Evolutionary conservation across 2,329 filamentous ascomycete genomes (phyloP), one percentile per base, ranked within the genome.

Genomic region (Fusarium napiforme): DNA sequence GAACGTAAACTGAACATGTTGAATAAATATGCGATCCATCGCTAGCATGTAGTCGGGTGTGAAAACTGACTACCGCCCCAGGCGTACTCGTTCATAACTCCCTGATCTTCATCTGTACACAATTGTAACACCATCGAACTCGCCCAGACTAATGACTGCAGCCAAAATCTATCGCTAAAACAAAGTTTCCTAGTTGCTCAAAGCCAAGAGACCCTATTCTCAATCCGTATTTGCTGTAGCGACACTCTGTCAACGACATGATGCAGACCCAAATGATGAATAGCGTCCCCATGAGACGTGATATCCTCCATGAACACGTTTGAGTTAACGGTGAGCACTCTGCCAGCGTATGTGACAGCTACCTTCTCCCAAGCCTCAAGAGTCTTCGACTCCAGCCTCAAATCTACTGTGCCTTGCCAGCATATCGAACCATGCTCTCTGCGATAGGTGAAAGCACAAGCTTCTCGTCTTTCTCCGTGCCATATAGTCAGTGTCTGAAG

Each of bases 241-340:
- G 67, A 73, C 0, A 68, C 12, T 3, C 28, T 5, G 15, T 75
- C 67, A 9, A 75, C 28, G 1, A 74, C 73, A 26, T 32, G 57
- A 2, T 37, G n/a, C 28, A 75, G 14, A 40, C 49, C 60, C 39
- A 75, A 26, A 49, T 57, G 40, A 16, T 49, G 18, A 34, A 75
- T 62, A 1, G 73, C 73, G 10, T 75, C 70, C 16, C 73, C 67
- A 23, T 74, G 67, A 56, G 70, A 75, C 2, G 19, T 8, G 34
- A 74, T 64, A 1, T 52, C 28, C 15, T 60, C 34, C 8, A 32
- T 21, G 5, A 42, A 23, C 18, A 64, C 4, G 6, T 9, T 10
- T 5, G 8, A 14, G 26, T 56, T 2, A 58, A 40, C 30, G 23
- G 7, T 42, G 21, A 55, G 37, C 26, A 40, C 21, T 16, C 21